Conservation (phyloP, 2,329 filamentous ascomycete genomes). For the Trichophyton equinum region DNA sequence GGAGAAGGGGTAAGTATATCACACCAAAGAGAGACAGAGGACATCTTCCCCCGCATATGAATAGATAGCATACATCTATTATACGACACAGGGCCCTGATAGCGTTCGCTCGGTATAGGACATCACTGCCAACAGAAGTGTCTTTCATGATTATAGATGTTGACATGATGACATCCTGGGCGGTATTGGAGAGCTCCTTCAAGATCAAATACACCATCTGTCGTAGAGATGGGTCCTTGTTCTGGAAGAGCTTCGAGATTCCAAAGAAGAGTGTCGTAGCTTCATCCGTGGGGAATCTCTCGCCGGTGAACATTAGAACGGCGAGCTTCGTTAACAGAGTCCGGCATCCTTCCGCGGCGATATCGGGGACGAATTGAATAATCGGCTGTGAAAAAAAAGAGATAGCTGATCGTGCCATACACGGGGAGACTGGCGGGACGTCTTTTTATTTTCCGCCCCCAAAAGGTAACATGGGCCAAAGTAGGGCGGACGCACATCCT, state of each 20-base stretch:
- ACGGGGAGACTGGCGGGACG: not conserved
- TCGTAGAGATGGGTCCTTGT: slow-evolving; percentile 93
- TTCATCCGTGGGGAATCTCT: slow-evolving; percentile 94
- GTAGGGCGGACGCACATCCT: slow-evolving; percentile 55
- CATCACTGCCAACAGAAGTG: slow-evolving; percentile 86
- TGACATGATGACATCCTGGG: slow-evolving; percentile 99
- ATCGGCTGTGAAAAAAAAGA: slow-evolving; percentile 50
- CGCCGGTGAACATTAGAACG: slow-evolving; percentile 88
- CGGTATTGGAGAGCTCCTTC: slow-evolving; percentile 90
- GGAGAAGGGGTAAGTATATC: slow-evolving; percentile 15
- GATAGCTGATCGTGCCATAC: not conserved
- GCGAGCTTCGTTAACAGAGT: slow-evolving; percentile 96
- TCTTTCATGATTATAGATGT: slow-evolving; percentile 99
- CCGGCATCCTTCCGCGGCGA: slow-evolving; percentile 93
- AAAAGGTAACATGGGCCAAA: not conserved
- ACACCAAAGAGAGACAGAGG: not conserved
- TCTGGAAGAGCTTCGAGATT: slow-evolving; percentile 98
- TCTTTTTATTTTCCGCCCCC: not conserved
- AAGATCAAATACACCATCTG: slow-evolving; percentile 98
- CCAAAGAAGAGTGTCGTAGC: slow-evolving; percentile 97
- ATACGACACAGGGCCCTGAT: slow-evolving; percentile 92
- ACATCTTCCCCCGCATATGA: not conserved
- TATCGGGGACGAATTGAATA: slow-evolving; percentile 96
- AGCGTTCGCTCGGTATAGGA: slow-evolving; percentile 87
- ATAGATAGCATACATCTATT: slow-evolving; percentile 59